Percentiles rank a stretch among this genome's conserved stretches.
Conservation (phyloP, 306 rosid genomes). For the Luffa aegyptiaca region DNA sequence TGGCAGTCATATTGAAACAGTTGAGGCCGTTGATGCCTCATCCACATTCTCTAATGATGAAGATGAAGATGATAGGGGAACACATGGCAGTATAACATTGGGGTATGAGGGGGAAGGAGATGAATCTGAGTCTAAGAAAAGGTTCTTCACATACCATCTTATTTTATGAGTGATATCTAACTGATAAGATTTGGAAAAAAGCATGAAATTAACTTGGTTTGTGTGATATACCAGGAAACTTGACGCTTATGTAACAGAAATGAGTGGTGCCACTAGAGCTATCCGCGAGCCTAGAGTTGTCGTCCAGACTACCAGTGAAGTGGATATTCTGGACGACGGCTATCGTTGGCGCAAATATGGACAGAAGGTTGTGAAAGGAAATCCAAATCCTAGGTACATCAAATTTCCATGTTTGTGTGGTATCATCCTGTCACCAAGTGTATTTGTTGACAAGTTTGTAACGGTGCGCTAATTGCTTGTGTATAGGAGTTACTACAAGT, state of each 20-base stretch:
- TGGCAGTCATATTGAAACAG: slow-evolving; percentile 48
- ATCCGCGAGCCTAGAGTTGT: slow-evolving; percentile 98
- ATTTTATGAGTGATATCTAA: slow-evolving; percentile 15
- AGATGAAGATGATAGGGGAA: slow-evolving; percentile 80
- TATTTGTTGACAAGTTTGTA: not conserved
- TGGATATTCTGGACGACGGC: slow-evolving; percentile 93
- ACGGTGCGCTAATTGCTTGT: slow-evolving; percentile 7
- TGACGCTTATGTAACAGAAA: slow-evolving; percentile 70
- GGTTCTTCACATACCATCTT: slow-evolving; percentile 33
- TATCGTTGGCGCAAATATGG: slow-evolving; percentile 98
- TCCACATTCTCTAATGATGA: slow-evolving; percentile 79
- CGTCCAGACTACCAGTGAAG: slow-evolving; percentile 97
- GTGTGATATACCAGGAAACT: slow-evolving; percentile 54
- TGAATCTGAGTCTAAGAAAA: slow-evolving; percentile 89
- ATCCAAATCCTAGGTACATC: slow-evolving; percentile 85
- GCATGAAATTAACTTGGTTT: slow-evolving; percentile 12
- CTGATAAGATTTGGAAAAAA: slow-evolving; percentile 1
- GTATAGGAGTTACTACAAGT: slow-evolving; percentile 96
- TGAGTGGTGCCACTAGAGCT: slow-evolving; percentile 98
- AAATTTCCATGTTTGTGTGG: not conserved
- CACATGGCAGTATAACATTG: slow-evolving; percentile 82
- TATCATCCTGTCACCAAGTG: not conserved
- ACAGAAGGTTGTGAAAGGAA: slow-evolving; percentile 95
- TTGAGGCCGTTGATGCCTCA: slow-evolving; percentile 73
- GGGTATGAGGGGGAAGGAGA: slow-evolving; percentile 87